A percentile compares a stretch with the other conserved stretches of the same genome.
Conservation (phyloP, 805 yeast species). For the Priceomyces carsonii region DNA sequence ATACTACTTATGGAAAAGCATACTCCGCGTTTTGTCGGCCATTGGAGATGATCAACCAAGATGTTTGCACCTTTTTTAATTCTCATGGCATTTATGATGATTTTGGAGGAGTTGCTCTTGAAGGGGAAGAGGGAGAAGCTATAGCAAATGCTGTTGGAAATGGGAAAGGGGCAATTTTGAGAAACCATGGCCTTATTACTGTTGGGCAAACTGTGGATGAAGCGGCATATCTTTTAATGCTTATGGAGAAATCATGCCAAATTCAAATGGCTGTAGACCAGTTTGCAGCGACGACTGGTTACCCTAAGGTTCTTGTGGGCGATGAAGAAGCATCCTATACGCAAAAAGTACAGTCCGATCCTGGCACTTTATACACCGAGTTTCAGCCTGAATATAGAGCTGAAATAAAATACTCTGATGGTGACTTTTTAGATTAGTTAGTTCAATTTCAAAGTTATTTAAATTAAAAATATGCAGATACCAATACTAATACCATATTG, state of each 20-base stretch:
- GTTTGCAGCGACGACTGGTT: conserved; percentile 32
- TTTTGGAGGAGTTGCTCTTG: conserved; percentile 75
- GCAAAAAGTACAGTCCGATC: conserved; percentile 60
- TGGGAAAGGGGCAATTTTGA: conserved; percentile 31
- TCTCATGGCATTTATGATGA: conserved; percentile 62
- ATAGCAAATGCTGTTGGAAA: conserved; percentile 30
- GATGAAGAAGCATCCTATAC: conserved; percentile 71
- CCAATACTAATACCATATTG: too few species aligned
- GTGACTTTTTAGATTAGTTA: neutral
- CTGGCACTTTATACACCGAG: conserved; percentile 68
- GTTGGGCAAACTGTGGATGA: conserved; percentile 35
- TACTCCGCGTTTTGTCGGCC: conserved; percentile 34
- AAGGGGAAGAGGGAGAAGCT: conserved; percentile 26
- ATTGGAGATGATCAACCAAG: conserved; percentile 79
- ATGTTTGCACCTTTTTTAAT: conserved; percentile 65
- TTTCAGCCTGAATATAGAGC: conserved; percentile 81
- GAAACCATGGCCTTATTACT: conserved; percentile 33
- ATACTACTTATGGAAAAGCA: conserved; percentile 39
- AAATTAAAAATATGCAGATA: too few species aligned
- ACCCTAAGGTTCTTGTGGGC: conserved; percentile 42
- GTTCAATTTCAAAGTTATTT: too few species aligned
- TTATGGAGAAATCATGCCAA: conserved; percentile 32
- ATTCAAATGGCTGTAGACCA: conserved; percentile 26
- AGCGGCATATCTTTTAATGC: conserved; percentile 32
- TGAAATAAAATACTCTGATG: conserved; percentile 40